A percentile compares a stretch with the other conserved stretches of the same genome.
phyloP scores from a whole-genome alignment of 176 grass and related monocot genomes.

The Puya raimondii region DNA sequence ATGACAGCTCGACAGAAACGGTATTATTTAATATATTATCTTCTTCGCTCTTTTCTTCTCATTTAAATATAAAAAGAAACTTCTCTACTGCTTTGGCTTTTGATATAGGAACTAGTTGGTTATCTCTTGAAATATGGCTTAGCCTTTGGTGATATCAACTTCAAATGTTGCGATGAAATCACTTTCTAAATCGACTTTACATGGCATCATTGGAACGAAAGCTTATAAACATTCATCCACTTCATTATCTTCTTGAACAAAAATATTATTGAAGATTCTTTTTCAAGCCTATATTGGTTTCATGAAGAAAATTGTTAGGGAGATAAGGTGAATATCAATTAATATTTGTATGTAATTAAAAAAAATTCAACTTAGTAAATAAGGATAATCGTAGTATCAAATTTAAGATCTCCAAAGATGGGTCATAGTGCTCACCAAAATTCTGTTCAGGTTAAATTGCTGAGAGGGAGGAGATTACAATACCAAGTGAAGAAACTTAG shows the following conservation, averaged over 20 bases:
- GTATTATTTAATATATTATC: conserved; percentile 25
- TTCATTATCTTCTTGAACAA: no score
- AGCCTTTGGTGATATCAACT: neutral
- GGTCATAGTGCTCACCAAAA: conserved; percentile 5
- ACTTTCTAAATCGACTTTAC: neutral
- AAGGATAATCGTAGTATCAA: neutral
- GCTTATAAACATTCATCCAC: neutral
- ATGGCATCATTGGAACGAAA: neutral
- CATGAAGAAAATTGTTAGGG: no score
- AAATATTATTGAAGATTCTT: no score
- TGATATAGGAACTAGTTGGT: no score
- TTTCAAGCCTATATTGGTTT: no score
- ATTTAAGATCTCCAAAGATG: conserved; percentile 15
- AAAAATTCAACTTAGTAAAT: neutral
- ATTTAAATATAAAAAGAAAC: no score
- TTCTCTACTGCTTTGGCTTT: no score
- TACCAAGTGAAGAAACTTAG: conserved; percentile 47
- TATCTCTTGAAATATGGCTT: neutral
- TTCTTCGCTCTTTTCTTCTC: conserved; percentile 12
- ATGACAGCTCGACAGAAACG: conserved; percentile 53
- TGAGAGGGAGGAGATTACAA: conserved; percentile 59
- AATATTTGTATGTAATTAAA: no score
- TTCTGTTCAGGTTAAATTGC: conserved; percentile 45
- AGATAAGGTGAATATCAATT: no score
- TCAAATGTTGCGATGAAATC: neutral